Evolutionary conservation across 2,329 filamentous ascomycete genomes (phyloP), one percentile per base, ranked within the genome.

Genomic region (Fusarium palustre): DNA sequence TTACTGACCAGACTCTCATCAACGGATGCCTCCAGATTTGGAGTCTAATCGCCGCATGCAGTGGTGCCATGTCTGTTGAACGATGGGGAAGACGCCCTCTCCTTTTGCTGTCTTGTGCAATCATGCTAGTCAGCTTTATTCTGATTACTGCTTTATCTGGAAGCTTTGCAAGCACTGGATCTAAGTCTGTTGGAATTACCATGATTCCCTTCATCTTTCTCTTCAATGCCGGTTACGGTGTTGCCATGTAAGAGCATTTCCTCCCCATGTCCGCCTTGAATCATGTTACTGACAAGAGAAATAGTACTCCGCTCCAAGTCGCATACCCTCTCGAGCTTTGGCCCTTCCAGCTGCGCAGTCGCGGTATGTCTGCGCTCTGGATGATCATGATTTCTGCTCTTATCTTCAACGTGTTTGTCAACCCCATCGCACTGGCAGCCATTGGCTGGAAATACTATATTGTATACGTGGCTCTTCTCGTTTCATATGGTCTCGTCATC

Each of bases 371-470:
- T 7, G 60, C 60, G 38, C 25, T 45, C 8, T 64, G 60, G 60
- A 64, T 64, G 25, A 64, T 64, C 2, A 64, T 64, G 60, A 58
- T 64, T 9, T 7, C 42, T 3, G 60, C 60, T 0, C 60, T 64
- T 1, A 64, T 64, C 2, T 64, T 64, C 38, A 64, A 64, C 11
- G 60, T 64, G 4, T 64, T 64, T 4, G 60, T 64, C 7, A 64
- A 64, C 22, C 60, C 60, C 1, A 39, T 64, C 16, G 60, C 60
- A 1, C 10, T 64, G 20, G 16, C 50, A 0, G 60, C 50, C 1
- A 64, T 64, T 13, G 42, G 38, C 0, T 64, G 60, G 60, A 64
- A 64, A 38, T 64, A 64, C 43, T 64, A 64, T 33, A 64, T 64
- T 0, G 59, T 64, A 4, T 64, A 64, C 4, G 60, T 64, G 16